phyloP scores from a whole-genome alignment of 108 stramenopile genomes.

The Craspedostauros australis region DNA sequence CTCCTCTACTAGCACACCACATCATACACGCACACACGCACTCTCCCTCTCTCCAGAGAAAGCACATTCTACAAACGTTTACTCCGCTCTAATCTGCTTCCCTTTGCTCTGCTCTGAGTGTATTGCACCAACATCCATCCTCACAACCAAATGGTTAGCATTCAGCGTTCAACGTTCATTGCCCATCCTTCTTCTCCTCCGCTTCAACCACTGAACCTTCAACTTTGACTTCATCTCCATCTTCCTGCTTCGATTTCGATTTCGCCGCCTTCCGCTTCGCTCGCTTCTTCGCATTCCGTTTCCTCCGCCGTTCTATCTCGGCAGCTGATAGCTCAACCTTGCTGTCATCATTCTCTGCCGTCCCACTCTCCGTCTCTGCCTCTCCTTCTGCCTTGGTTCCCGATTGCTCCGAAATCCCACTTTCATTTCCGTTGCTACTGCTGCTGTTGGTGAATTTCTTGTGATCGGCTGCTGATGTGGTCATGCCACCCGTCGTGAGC shows the following conservation, averaged over 20 bases:
- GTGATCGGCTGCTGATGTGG: constrained; percentile 44
- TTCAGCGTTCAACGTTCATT: constrained; percentile 29
- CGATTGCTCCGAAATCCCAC: background rate
- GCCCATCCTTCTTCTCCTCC: background rate
- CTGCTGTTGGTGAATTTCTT: constrained; percentile 28
- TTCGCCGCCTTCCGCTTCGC: constrained; percentile 30
- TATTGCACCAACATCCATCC: background rate
- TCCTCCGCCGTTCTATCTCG: constrained; percentile 29
- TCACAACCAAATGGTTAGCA: no score
- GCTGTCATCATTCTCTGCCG: constrained; percentile 1
- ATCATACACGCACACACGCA: no score
- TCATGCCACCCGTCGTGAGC: constrained; percentile 78
- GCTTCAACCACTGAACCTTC: background rate
- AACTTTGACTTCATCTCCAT: background rate
- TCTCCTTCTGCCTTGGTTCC: background rate
- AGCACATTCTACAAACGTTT: no score
- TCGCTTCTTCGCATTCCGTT: constrained; percentile 26
- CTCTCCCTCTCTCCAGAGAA: no score
- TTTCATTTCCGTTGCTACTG: background rate
- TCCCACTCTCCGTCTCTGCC: no score
- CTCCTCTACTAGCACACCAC: no score
- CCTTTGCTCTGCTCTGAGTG: background rate
- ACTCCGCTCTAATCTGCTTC: background rate
- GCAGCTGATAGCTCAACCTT: constrained; percentile 16
- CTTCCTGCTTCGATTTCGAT: background rate